phyloP scores from a whole-genome alignment of 495 filamentous ascomycete species.

The Physcia stellaris region DNA sequence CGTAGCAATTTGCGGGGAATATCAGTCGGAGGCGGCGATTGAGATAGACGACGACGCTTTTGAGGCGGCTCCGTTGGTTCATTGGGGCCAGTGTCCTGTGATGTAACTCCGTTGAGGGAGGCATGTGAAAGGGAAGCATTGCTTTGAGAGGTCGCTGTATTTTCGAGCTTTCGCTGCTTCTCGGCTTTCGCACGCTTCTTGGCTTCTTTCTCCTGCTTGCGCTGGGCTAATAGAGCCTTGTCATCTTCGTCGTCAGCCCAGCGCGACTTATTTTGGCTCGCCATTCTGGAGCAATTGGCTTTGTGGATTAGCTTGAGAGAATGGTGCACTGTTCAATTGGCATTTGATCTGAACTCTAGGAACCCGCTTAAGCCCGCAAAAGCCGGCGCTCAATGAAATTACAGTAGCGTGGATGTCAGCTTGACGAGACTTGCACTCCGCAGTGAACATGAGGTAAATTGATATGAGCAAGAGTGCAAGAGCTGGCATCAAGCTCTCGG shows the following conservation, averaged over 20 bases:
- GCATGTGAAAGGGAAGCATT: conserved; percentile 15
- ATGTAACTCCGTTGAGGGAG: conserved; percentile 13
- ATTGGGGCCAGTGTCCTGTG: conserved; percentile 9
- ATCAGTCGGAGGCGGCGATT: conserved; percentile 15
- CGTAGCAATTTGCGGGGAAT: conserved; percentile 42
- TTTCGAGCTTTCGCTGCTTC: conserved; percentile 62
- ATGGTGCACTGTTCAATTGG: background rate
- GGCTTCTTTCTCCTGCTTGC: conserved; percentile 78
- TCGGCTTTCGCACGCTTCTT: conserved; percentile 78
- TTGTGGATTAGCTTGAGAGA: conserved; percentile 1
- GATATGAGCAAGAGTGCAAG: no score
- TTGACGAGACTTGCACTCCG: background rate
- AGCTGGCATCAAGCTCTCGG: no score
- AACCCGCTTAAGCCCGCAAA: no score
- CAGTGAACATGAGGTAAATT: no score
- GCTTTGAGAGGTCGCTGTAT: conserved; percentile 30
- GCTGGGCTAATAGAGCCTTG: conserved; percentile 52
- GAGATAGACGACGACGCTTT: conserved; percentile 34
- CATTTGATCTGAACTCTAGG: background rate
- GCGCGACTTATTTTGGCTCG: conserved; percentile 55
- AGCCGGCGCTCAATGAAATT: no score
- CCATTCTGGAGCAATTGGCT: no score
- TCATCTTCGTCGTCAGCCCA: conserved; percentile 80
- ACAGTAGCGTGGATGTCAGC: background rate
- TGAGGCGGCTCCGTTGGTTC: conserved; percentile 12